Percentiles rank a stretch among this genome's conserved stretches.
These are phyloP conservation scores for Lactarius akahatsu DNA, from an alignment of 768 basidiomycete species.

Conservation along the genomic window DNA sequence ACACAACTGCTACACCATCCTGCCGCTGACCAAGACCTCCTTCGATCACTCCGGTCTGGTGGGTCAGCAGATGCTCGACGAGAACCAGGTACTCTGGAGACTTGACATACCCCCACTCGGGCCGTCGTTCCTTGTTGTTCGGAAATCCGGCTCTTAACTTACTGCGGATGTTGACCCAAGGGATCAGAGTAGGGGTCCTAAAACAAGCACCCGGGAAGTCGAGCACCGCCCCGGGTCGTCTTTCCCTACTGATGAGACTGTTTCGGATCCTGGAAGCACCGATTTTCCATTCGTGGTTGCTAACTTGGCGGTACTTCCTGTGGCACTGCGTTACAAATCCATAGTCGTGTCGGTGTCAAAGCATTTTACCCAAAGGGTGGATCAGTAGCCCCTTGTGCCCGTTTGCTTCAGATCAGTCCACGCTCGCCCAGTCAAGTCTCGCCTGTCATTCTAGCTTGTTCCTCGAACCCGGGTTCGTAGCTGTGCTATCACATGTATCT, in stretches of 20 bases:
- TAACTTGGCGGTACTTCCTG: background rate
- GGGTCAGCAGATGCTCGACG: slow-evolving; percentile 9
- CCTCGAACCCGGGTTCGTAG: background rate
- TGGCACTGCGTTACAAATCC: background rate
- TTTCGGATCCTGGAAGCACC: background rate
- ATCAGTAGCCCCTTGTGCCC: background rate
- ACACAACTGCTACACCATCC: background rate
- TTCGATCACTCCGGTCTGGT: slow-evolving; percentile 16
- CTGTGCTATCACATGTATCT: background rate
- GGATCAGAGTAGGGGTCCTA: background rate
- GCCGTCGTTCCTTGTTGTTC: background rate
- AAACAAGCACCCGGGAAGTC: background rate
- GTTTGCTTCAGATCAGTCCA: background rate
- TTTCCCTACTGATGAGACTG: background rate
- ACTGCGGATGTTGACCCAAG: background rate
- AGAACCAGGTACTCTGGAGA: background rate
- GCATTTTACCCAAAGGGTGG: background rate
- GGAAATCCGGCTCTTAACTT: background rate
- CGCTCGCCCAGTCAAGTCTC: background rate
- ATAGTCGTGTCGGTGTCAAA: background rate
- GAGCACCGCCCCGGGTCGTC: background rate
- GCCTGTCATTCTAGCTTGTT: background rate
- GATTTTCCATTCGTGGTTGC: background rate
- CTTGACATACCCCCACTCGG: background rate
- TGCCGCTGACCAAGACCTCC: background rate